Evolutionary conservation across 2,329 filamentous ascomycete genomes (phyloP), one percentile per base, ranked within the genome.

Genomic region (Pezicula rhizophila): DNA sequence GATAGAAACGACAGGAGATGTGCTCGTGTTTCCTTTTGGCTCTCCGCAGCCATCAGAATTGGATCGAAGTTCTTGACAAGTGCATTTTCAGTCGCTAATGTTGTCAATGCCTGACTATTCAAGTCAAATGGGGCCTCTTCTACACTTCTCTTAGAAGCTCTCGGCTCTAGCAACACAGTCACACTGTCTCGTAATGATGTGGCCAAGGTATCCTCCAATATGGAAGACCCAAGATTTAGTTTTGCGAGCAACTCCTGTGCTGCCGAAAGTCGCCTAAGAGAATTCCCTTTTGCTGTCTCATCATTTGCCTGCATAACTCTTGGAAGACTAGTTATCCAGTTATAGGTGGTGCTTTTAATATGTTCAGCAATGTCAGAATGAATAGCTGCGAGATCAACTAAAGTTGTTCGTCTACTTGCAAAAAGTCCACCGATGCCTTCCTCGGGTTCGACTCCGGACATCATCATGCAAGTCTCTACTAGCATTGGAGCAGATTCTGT

Each of bases 251-350:
- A 65, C 26, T 79, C 74, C 46, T 89, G 82, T 0, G 87, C 83
- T 42, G 83, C 85, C 12, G 85, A 79, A n/a, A 99, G 77, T 53
- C 92, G 88, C 25, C 78, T 77, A 23, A 97, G 77, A 2, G 84
- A 82, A 48, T 78, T 77, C 52, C 82, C 76, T 64, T 95, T 95
- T 25, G 77, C 73, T n/a, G 75, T 75, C 57, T 96, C 89, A 59
- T 97, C 90, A 56, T 83, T 85, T 8, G 83, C 80, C 64, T 92
- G 89, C 82, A 96, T 91, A 12, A 89, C 68, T 14, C 90, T 79
- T 5, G 92, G 85, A 15, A 99, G 76, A 37, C 88, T 84, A 2
- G 81, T 80, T 20, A 91, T 78, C 90, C 91, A 96, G 46, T 82
- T 83, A 64, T 92, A 87, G 1, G 95, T 74, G 1, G 80, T 85